A percentile compares a stretch with the other conserved stretches of the same genome.
These are phyloP conservation scores for Scenedesmus sp. DNA, from an alignment of 163 green algal species.

Conservation along the genomic window DNA sequence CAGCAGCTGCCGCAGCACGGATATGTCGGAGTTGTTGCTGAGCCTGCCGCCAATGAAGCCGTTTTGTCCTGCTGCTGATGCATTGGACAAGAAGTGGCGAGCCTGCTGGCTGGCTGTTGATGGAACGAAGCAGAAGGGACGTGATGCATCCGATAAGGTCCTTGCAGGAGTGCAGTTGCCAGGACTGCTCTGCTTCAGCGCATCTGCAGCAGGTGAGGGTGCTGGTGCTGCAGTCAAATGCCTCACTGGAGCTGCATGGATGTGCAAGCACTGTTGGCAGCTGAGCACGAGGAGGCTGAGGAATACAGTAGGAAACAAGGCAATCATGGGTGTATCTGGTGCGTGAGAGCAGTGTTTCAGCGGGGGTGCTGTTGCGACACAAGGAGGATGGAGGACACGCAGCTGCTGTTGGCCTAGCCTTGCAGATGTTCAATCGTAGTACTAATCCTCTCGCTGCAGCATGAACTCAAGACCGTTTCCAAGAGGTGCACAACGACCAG, in stretches of 20 bases:
- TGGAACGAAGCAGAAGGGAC: constrained; percentile 22
- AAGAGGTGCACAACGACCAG: too few species aligned
- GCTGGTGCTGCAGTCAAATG: not conserved
- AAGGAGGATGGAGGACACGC: too few species aligned
- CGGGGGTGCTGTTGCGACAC: too few species aligned
- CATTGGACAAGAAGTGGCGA: not conserved
- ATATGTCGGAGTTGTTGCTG: not conserved
- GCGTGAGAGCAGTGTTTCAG: too few species aligned
- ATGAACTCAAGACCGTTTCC: too few species aligned
- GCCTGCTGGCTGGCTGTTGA: not conserved
- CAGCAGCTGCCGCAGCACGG: not conserved
- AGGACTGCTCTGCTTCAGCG: not conserved
- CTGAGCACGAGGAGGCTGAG: not conserved
- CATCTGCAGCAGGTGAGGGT: not conserved
- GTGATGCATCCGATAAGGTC: not conserved
- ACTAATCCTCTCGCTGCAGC: too few species aligned
- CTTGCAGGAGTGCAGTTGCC: constrained; percentile 26
- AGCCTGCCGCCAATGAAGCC: not conserved
- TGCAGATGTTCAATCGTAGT: too few species aligned
- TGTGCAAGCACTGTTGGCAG: not conserved
- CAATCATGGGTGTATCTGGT: not conserved
- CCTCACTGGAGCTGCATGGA: not conserved
- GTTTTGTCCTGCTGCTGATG: not conserved
- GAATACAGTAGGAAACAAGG: not conserved
- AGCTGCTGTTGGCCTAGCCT: too few species aligned